Conservation (phyloP, 768 basidiomycete genomes). For the Crepidotus variabilis region DNA sequence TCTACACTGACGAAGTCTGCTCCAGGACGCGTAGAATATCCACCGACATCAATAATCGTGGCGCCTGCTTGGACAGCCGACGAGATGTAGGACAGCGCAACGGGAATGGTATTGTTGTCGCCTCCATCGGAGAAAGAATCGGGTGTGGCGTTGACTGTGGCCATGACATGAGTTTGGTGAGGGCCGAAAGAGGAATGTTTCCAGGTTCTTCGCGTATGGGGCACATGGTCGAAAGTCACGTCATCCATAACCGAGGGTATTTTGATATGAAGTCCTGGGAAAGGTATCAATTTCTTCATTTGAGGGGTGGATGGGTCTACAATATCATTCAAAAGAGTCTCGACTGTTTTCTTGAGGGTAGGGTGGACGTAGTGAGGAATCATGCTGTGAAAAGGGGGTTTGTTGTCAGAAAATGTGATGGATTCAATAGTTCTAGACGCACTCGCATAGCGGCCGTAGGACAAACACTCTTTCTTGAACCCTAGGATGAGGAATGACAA, state of each 20-base stretch:
- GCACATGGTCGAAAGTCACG: not conserved
- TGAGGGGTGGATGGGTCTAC: constrained; percentile 19
- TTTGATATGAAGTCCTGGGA: constrained; percentile 38
- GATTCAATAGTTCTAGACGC: constrained; percentile 23
- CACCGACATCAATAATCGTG: constrained; percentile 87
- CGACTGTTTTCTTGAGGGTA: constrained; percentile 27
- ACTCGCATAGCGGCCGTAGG: constrained; percentile 86
- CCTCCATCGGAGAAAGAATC: constrained; percentile 96
- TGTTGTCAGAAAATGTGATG: not conserved
- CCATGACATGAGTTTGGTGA: constrained; percentile 70
- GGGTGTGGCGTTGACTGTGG: constrained; percentile 88
- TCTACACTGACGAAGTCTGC: constrained; percentile 60
- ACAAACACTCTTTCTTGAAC: constrained; percentile 90
- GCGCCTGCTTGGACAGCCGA: constrained; percentile 54
- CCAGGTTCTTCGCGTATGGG: not conserved
- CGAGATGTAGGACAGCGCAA: constrained; percentile 51
- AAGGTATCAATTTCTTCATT: constrained; percentile 40
- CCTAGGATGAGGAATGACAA: constrained; percentile 83
- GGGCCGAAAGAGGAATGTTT: not conserved
- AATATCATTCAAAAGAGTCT: not conserved
- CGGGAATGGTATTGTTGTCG: constrained; percentile 42
- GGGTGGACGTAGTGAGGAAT: constrained; percentile 77
- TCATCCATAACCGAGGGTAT: constrained; percentile 21
- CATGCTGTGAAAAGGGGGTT: constrained; percentile 50
- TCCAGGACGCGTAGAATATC: constrained; percentile 87